Base-by-base conservation (phyloP, 2,329 filamentous ascomycete species). In the Thielaviopsis euricoi region DNA sequence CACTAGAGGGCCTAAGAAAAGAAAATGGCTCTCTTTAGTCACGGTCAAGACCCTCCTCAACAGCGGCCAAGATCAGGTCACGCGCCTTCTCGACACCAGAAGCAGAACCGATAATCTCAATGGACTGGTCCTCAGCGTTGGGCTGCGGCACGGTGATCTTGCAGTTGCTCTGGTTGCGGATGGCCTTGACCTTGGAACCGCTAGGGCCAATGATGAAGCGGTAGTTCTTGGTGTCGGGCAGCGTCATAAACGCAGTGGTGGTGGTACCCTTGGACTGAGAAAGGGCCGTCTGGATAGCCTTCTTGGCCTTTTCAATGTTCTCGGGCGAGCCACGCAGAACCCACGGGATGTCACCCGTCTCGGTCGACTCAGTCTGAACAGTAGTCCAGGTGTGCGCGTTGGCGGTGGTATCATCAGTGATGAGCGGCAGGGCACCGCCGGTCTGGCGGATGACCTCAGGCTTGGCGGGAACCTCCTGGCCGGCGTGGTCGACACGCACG, bases 121-220 rank as follows among this genome's bases (percentile, higher is more conserved):
- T 96, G 3, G 91, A 88, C 70, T 96, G 90, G 53, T 79, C 77
- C 62, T 73, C 75, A 52, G 74, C 75, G 70, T 94, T 86, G 66
- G 88, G 85, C 63, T 87, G 83, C 22, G 93, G 93, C 48, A 98
- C 91, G 63, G 90, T 89, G 68, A 98, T 94, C 73, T 86, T 89
- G 72, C 90, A 96, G 58, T 87, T 87, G 55, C 89, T 96, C 75
- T 93, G 83, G 74, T 88, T 89, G 64, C 93, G 83, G 68, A 98
- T 96, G 49, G 82, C 75, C 72, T 96, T 96, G 69, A 98, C 94
- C 71, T 91, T 91, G 70, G 82, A 86, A 60, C 93, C 93, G 60
- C 86, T 87, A 63, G 85, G 83, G 4, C 93, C 93, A 64, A 98
- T 89, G 53, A 98, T 87, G 63, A 86, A 86, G 62, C 91, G 82